phyloP scores from a whole-genome alignment of 1,284 basidiomycete species.

The Fomitiporia mediterranea region DNA sequence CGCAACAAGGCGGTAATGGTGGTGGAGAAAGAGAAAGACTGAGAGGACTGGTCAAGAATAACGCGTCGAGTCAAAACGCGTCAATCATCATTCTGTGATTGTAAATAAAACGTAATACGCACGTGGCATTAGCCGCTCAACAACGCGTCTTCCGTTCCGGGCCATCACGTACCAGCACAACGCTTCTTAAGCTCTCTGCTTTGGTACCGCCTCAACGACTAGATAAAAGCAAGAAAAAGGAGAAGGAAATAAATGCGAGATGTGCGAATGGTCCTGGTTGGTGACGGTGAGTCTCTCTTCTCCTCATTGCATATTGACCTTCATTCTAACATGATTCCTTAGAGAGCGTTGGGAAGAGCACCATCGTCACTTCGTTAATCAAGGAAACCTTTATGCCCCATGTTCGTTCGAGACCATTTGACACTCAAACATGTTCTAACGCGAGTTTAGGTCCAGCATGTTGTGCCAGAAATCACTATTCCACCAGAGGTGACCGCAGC shows the following conservation, averaged over 20 bases:
- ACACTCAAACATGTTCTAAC: constrained; percentile 1
- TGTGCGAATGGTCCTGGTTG: constrained; percentile 21
- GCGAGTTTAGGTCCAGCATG: constrained; percentile 69
- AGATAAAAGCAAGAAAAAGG: too few relatives aligned
- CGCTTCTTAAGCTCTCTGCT: not conserved
- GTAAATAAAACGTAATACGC: not conserved
- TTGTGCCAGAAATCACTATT: constrained; percentile 93
- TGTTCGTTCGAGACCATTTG: constrained; percentile 43
- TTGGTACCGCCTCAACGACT: too few relatives aligned
- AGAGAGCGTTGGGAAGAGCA: constrained; percentile 95
- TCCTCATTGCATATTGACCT: constrained; percentile 7
- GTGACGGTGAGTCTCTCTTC: constrained; percentile 16
- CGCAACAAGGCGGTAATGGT: constrained; percentile 7
- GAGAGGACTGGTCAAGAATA: not conserved
- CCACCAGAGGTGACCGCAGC: constrained; percentile 94
- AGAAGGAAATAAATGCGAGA: constrained; percentile 19
- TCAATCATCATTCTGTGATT: constrained; percentile 2
- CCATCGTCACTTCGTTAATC: constrained; percentile 92
- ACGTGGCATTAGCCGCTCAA: constrained; percentile 1
- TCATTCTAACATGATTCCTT: constrained; percentile 6
- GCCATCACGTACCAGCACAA: not conserved
- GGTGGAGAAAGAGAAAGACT: constrained; percentile 1
- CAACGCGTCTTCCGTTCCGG: not conserved
- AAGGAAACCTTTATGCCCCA: constrained; percentile 90
- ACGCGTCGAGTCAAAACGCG: constrained; percentile 16